phyloP scores from a whole-genome alignment of 768 basidiomycete genomes.

The Podaxis sp. region DNA sequence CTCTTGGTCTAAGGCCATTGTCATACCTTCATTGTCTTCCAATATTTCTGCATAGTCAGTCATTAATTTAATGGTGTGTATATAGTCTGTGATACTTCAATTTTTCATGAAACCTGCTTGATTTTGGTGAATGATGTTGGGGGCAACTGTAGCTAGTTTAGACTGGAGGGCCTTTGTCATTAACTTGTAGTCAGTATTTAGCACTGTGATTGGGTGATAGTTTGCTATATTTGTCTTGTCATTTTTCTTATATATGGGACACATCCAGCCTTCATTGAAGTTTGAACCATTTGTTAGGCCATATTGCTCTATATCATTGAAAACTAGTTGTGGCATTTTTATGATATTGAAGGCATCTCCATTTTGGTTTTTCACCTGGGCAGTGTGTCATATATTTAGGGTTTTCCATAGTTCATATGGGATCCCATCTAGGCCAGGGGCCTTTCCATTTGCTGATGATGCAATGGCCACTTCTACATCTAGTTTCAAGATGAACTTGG shows the following conservation, averaged over 20 bases:
- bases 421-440: constrained; percentile 21
- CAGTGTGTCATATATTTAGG: not conserved
- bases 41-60: constrained; percentile 20
- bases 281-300: constrained; percentile 14
- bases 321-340: constrained; percentile 13
- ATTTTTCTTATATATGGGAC: constrained; percentile 42
- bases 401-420: constrained; percentile 27
- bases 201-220: constrained; percentile 33
- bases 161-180: constrained; percentile 25
- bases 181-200: constrained; percentile 34
- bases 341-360: constrained; percentile 13
- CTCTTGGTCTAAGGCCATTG: constrained; percentile 34
- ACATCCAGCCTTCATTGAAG: constrained; percentile 35
- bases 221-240: constrained; percentile 28
- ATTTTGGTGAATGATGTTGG: constrained; percentile 25
- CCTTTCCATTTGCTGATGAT: constrained; percentile 11
- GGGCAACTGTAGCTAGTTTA: constrained; percentile 15
- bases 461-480: too few relatives aligned
- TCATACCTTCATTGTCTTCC: constrained; percentile 22
- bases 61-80: constrained; percentile 23
- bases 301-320: constrained; percentile 27
- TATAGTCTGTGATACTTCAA: constrained; percentile 30
- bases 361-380: not conserved
- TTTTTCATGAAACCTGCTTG: constrained; percentile 37
- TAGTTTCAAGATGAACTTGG: too few relatives aligned